Conservation (phyloP, 208 protist genomes). For the Novymonas esmeraldas region DNA sequence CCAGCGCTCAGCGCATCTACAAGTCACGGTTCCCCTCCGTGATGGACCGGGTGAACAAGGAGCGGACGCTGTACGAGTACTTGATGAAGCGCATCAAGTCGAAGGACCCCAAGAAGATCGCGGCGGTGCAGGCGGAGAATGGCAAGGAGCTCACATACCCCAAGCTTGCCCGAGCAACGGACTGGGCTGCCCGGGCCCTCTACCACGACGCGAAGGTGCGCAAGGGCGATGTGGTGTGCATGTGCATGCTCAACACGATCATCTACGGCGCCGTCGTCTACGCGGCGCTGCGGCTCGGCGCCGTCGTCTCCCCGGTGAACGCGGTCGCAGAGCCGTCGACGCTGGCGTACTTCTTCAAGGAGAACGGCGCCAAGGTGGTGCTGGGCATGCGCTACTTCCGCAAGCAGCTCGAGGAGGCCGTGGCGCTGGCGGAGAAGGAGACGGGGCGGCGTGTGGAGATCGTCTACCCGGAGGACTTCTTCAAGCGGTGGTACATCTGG, state of each 20-base stretch:
- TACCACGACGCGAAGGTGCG: conserved; percentile 36
- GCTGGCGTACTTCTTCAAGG: conserved; percentile 27
- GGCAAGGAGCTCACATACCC: conserved; percentile 6
- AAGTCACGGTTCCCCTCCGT: conserved; percentile 22
- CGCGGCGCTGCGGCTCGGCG: conserved; percentile 37
- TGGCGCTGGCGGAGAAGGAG: conserved; percentile 19
- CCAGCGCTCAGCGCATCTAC: conserved; percentile 16
- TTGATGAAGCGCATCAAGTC: conserved; percentile 6
- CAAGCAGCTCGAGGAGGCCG: conserved; percentile 19
- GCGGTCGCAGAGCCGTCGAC: conserved; percentile 17
- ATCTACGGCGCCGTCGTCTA: conserved; percentile 31
- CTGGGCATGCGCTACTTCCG: conserved; percentile 30
- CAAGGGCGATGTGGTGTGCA: conserved; percentile 39
- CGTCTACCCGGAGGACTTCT: conserved; percentile 30
- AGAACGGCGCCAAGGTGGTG: conserved; percentile 27
- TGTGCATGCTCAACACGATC: conserved; percentile 33
- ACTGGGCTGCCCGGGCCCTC: conserved; percentile 26
- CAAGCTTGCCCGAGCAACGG: conserved; percentile 14
- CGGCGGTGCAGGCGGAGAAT: conserved; percentile 15
- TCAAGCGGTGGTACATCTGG: conserved; percentile 23
- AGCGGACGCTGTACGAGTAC: conserved; percentile 32
- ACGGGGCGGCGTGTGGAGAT: conserved; percentile 28
- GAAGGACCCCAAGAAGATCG: conserved; percentile 18
- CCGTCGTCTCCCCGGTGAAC: conserved; percentile 38
- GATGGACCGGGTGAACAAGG: conserved; percentile 16